Evolutionary conservation across 148 eudicot genomes (phyloP), one percentile per base, ranked within the genome.

Genomic region (Heliosperma pusillum): DNA sequence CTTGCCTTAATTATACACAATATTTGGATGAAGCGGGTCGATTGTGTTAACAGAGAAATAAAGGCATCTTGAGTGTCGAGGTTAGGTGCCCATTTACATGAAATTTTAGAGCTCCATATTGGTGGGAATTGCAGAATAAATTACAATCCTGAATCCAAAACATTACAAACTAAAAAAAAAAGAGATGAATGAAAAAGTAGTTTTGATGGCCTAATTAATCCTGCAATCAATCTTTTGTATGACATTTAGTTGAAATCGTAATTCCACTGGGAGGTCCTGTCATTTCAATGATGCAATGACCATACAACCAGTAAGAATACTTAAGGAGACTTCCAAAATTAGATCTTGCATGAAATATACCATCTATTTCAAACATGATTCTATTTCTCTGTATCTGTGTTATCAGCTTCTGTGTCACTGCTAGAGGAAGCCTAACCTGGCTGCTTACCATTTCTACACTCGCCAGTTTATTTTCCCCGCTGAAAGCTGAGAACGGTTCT

Each of bases 231-330:
- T 82, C 78, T 79, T 81, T 93, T 20, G 97, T 89, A 53, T 29
- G 78, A 73, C 97, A 93, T 55, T 69, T 82, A 78, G 82, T 89
- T 13, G 82, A 84, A 21, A 88, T 60, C 87, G 86, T 69, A 56
- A 84, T 80, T 21, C 97, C 97, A 53, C 86, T 84, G 3, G 96
- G 97, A 75, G 97, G 96, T n/a, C 90, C 86, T 19, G 88, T 84
- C 59, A 90, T 69, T 55, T 76, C 81, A 8, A 93, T 80, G 52
- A 61, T 71, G 76, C 97, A 93, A 70, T 76, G 89, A 11, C 85
- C 87, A 62, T 85, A 77, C 45, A 90, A 24, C 96, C 90, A 89
- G 56, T 93, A 89, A 3, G 91, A 85, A 66, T 90, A 93, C 62
- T 79, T 80, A 5, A 90, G 73, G 8, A 90, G 42, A 61, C 85